Evolutionary conservation across 140 eudicot genomes (phyloP).

Genomic region (Anethum foeniculum): DNA sequence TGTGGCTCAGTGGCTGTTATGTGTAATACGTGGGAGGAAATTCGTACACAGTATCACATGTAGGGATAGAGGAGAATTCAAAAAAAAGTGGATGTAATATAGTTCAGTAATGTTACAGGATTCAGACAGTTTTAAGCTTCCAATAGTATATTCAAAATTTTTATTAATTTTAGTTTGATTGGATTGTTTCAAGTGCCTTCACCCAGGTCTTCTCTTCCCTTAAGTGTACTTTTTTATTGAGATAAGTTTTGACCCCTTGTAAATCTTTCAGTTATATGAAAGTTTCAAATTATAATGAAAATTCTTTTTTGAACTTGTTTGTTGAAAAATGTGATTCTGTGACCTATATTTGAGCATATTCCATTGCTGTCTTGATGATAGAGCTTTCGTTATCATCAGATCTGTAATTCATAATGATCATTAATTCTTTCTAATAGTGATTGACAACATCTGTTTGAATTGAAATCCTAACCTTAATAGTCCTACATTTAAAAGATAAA

Average conservation of each 20-base stretch:
- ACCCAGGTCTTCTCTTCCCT: constrained; percentile 1
- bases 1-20: neutral
- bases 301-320: neutral
- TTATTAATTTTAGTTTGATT: neutral
- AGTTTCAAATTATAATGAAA: neutral
- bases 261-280: neutral
- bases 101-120: neutral
- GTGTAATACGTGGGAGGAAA: neutral
- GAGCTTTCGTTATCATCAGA: neutral
- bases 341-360: neutral
- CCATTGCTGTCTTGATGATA: neutral
- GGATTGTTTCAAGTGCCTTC: neutral
- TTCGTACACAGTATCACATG: neutral
- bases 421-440: neutral
- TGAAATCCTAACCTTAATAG: neutral
- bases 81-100: neutral
- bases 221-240: neutral
- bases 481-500: neutral
- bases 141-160: neutral
- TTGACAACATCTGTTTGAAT: neutral
- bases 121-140: neutral
- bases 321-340: neutral
- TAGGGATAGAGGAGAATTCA: neutral
- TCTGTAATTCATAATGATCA: neutral
- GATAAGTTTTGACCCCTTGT: neutral